Base-by-base conservation (phyloP, 257 asterid genomes). In the Ligustrum vulgare region DNA sequence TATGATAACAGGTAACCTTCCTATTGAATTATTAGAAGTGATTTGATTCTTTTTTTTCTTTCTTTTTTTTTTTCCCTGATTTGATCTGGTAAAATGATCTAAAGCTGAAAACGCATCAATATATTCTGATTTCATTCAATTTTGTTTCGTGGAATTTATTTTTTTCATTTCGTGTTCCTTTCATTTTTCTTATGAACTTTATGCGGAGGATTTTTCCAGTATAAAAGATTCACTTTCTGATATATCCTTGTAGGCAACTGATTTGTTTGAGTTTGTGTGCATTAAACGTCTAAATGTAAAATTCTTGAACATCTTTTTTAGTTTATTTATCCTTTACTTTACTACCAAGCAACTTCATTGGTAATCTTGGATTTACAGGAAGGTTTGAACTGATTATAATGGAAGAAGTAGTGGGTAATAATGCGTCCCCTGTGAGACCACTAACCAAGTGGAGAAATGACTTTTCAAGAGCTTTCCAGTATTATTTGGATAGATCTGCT, bases 391-490 rank as follows among this genome's bases (percentile, higher is more conserved):
- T 67, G 75, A 28, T 45, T 45, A 22, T 36, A 72, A 87, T 87
- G 92, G 90, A 86, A 77, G 92, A 80, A 11, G 77, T 33, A 71
- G 79, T 69, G 68, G 81, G 22, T 71, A 84, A 79, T 51, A 84
- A 47, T 69, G 72, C 64, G 5, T 37, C 83, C 62, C 80, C 79
- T 22, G 78, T 67, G 65, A 78, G 86, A 71, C 85, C 84, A 20
- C 75, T 87, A 32, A 75, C 89, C 16, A 86, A 87, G 75, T 86
- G 89, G 92, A 84, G 86, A 60, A 79, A 80, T 16, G 90, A 88
- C 3, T 78, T 83, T 36, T 82, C 87, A 2, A 86, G 77, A 82
- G 74, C 37, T n/a, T 89, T 87, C 75, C 89, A 76, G 66, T 70
- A 78, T 82, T 84, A 84, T 69, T 82, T 89, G 81, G 92, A 86